Evolutionary conservation across 148 eudicot genomes (phyloP).

Genomic region (Camellia lanceoleosa): DNA sequence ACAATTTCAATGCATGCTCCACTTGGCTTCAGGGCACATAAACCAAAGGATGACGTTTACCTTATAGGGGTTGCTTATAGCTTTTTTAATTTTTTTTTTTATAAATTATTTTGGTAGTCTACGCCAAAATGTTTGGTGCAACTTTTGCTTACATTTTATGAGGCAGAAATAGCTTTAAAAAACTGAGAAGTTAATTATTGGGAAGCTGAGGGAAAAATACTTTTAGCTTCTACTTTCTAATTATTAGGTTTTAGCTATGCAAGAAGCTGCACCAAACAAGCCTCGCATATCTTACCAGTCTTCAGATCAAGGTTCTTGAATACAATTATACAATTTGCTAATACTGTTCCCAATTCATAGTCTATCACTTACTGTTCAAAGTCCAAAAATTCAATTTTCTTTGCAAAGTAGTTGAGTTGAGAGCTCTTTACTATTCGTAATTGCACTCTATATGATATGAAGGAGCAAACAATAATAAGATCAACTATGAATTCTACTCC

Average conservation of each 20-base stretch:
- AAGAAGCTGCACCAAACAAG: too few species aligned
- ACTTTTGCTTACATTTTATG: too few species aligned
- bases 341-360: not conserved
- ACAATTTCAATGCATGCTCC: not conserved
- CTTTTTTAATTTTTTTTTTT: too few species aligned
- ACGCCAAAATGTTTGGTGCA: too few species aligned
- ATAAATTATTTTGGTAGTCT: too few species aligned
- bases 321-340: not conserved
- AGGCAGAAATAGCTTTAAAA: too few species aligned
- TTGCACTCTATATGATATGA: not conserved
- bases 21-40: not conserved
- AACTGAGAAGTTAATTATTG: too few species aligned
- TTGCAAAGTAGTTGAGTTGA: not conserved
- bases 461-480: not conserved
- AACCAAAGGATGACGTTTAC: not conserved
- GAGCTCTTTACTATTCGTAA: not conserved
- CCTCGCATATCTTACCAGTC: not conserved
- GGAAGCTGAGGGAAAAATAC: too few species aligned
- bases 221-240: too few species aligned
- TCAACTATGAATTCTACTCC: not conserved
- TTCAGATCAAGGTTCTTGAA: not conserved
- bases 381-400: constrained; percentile 1
- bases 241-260: too few species aligned
- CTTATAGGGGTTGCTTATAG: too few species aligned
- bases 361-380: too few species aligned